phyloP scores from a whole-genome alignment of 2,329 filamentous ascomycete genomes.

The Cercospora zeae-maydis region DNA sequence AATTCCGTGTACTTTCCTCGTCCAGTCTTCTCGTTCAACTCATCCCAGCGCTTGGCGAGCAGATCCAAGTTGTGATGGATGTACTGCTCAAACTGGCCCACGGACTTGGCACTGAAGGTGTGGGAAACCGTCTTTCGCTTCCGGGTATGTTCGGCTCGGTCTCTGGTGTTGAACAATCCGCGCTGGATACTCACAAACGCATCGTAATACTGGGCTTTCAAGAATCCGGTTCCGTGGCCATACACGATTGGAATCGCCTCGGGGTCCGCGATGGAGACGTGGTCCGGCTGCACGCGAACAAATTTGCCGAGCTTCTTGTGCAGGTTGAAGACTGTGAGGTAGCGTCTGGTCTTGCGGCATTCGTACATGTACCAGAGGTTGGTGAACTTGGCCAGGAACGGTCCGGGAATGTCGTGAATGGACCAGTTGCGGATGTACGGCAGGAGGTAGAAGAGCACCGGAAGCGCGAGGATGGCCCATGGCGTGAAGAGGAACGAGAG shows the following conservation, averaged over 20 bases:
- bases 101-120: constrained; percentile 77
- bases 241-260: constrained; percentile 74
- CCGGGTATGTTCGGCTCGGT: constrained; percentile 75
- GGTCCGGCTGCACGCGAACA: constrained; percentile 78
- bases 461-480: constrained; percentile 47
- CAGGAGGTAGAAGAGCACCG: constrained; percentile 56
- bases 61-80: constrained; percentile 74
- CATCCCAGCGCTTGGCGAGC: constrained; percentile 71
- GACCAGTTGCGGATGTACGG: constrained; percentile 59
- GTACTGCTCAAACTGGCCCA: constrained; percentile 75
- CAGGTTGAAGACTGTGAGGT: constrained; percentile 61
- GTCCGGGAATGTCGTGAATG: constrained; percentile 56
- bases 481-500: constrained; percentile 44
- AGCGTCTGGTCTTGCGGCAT: constrained; percentile 57
- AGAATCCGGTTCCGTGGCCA: constrained; percentile 55
- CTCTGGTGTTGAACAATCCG: constrained; percentile 84
- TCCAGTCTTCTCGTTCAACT: constrained; percentile 52
- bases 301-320: constrained; percentile 77
- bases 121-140: constrained; percentile 88
- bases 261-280: constrained; percentile 77
- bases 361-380: constrained; percentile 75
- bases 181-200: constrained; percentile 83
- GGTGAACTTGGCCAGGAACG: constrained; percentile 64
- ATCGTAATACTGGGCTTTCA: constrained; percentile 74
- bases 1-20: constrained; percentile 51